A percentile compares a stretch with the other conserved stretches of the same genome.
phyloP scores from a whole-genome alignment of 257 asterid species.

The Nicotiana obtusifolia region DNA sequence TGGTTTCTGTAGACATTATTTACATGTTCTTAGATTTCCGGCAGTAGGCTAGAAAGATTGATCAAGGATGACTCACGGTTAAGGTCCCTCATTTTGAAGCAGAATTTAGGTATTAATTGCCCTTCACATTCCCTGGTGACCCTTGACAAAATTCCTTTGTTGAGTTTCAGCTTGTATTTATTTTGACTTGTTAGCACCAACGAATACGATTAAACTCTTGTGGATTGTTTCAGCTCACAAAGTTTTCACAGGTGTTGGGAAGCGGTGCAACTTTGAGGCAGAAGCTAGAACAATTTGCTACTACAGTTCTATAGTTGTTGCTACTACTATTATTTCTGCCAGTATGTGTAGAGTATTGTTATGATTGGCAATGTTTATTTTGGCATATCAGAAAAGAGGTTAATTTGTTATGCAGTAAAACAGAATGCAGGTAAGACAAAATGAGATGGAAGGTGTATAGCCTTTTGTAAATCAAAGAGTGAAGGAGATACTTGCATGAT shows the following conservation, averaged over 20 bases:
- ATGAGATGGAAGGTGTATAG: neutral
- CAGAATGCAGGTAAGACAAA: neutral
- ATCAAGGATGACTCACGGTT: neutral
- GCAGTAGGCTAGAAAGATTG: neutral
- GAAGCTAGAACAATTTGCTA: constrained; percentile 1
- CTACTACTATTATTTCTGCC: neutral
- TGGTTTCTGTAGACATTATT: neutral
- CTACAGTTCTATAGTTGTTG: neutral
- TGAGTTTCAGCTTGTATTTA: neutral
- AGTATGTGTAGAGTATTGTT: neutral
- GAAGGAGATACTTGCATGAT: neutral
- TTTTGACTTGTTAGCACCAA: neutral
- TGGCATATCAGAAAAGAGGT: too few relatives aligned
- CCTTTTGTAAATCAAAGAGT: constrained; percentile 1
- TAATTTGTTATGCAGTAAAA: neutral
- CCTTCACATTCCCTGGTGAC: neutral
- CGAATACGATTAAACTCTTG: neutral
- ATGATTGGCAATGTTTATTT: neutral
- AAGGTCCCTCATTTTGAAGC: neutral
- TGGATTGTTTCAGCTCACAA: neutral
- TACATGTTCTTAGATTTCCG: neutral
- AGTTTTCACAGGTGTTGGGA: neutral
- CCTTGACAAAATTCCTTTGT: neutral
- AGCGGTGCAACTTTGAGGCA: neutral
- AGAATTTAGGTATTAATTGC: neutral